Conservation (phyloP, 148 eudicot species). For the Suaeda aralocaspica region DNA sequence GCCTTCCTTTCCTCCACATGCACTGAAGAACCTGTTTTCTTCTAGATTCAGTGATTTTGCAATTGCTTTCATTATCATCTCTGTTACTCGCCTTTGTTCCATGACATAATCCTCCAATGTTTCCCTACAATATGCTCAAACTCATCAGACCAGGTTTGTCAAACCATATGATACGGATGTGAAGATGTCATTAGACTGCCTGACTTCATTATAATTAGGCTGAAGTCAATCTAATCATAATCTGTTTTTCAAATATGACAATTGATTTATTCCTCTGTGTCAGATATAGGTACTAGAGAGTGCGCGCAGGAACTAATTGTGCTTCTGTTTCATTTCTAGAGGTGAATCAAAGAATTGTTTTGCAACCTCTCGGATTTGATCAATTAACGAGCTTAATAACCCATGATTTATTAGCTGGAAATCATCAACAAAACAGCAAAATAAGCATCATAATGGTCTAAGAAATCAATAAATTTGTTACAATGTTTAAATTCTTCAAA, state of each 20-base stretch:
- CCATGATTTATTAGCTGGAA: conserved; percentile 35
- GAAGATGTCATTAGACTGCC: no score
- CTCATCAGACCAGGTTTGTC: background rate
- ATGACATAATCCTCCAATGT: conserved; percentile 14
- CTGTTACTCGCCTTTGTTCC: background rate
- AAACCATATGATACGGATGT: no score
- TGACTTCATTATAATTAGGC: no score
- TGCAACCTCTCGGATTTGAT: conserved; percentile 17
- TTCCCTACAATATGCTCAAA: conserved; percentile 2
- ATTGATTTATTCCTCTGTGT: no score
- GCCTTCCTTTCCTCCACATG: conserved; percentile 23
- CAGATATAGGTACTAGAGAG: conserved; percentile 27
- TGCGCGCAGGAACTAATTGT: conserved; percentile 13
- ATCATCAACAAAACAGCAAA: background rate
- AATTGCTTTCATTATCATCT: conserved; percentile 31
- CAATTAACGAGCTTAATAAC: conserved; percentile 17
- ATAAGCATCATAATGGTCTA: no score
- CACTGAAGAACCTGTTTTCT: conserved; percentile 26
- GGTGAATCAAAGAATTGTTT: conserved; percentile 31
- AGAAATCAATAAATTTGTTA: no score
- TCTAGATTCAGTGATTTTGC: conserved; percentile 35
- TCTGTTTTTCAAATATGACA: no score
- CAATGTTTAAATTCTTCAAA: background rate
- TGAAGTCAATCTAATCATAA: no score
- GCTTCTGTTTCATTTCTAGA: conserved; percentile 27